phyloP scores from a whole-genome alignment of 2,329 filamentous ascomycete species.

The Neoarthrinium moseri region DNA sequence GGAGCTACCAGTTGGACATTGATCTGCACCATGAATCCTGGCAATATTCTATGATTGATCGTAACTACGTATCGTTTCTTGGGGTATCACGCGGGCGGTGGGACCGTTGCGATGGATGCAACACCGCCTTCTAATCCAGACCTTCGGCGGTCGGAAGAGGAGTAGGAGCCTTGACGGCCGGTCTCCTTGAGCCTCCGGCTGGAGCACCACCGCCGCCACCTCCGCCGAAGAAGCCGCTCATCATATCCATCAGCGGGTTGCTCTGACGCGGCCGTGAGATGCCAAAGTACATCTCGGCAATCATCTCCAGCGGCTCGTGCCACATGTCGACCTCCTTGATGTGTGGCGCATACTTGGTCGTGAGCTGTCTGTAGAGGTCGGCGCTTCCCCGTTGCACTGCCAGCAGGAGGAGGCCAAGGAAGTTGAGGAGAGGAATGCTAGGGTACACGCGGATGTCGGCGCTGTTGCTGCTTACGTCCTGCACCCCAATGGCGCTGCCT shows the following conservation, averaged over 20 bases:
- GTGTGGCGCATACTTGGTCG: constrained; percentile 75
- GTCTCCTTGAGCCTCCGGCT: constrained; percentile 31
- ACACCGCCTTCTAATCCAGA: constrained; percentile 57
- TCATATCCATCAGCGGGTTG: constrained; percentile 96
- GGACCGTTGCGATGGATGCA: neutral
- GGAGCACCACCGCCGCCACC: constrained; percentile 55
- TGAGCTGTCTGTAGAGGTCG: constrained; percentile 81
- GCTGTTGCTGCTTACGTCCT: constrained; percentile 74
- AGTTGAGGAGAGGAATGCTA: constrained; percentile 91
- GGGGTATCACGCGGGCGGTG: constrained; percentile 3
- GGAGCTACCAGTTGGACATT: constrained; percentile 42
- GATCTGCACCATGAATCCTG: too few species aligned
- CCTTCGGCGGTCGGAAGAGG: constrained; percentile 56
- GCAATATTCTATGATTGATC: too few species aligned
- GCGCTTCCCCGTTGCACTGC: constrained; percentile 74
- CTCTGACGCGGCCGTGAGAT: constrained; percentile 85
- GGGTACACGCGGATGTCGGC: constrained; percentile 83
- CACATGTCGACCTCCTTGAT: constrained; percentile 76
- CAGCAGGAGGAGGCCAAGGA: constrained; percentile 80
- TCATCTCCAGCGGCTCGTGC: constrained; percentile 78
- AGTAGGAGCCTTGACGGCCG: constrained; percentile 43
- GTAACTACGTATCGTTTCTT: constrained; percentile 2
- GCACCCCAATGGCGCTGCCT: constrained; percentile 60
- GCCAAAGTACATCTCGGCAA: constrained; percentile 96
- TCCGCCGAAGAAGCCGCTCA: constrained; percentile 90